Conservation (phyloP, 148 eudicot species). For the Camellia japonica region DNA sequence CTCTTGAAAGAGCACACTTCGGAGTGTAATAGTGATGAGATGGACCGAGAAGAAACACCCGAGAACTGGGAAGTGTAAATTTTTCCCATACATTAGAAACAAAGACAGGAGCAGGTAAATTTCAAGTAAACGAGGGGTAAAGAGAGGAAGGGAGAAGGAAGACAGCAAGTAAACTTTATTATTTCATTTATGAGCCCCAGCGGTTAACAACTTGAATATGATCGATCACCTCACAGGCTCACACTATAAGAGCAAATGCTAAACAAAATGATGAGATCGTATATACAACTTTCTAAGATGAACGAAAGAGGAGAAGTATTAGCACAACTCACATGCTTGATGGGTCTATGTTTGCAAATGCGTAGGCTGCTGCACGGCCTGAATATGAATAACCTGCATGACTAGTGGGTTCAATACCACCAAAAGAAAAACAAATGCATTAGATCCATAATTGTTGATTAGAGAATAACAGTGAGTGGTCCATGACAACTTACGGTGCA, state of each 20-base stretch:
- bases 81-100: slow-evolving; percentile 13
- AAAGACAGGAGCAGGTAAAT: neutral
- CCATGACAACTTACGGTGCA: slow-evolving; percentile 79
- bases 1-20: slow-evolving; percentile 86
- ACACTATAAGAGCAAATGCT: neutral
- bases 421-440: slow-evolving; percentile 15
- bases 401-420: slow-evolving; percentile 43
- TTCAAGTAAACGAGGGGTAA: neutral
- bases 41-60: slow-evolving; percentile 93
- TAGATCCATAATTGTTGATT: neutral
- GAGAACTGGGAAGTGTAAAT: slow-evolving; percentile 45
- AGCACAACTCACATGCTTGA: slow-evolving; percentile 60
- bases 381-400: slow-evolving; percentile 99
- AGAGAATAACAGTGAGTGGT: neutral
- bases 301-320: neutral
- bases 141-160: neutral
- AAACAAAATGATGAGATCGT: neutral
- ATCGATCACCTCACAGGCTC: neutral
- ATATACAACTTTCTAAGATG: neutral
- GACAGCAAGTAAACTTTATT: neutral
- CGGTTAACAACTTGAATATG: neutral
- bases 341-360: slow-evolving; percentile 93
- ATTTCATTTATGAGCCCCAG: neutral
- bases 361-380: slow-evolving; percentile 98
- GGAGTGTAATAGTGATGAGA: slow-evolving; percentile 97